Conservation (phyloP, 805 yeast species). For the Kodamaea nitidulidarum region DNA sequence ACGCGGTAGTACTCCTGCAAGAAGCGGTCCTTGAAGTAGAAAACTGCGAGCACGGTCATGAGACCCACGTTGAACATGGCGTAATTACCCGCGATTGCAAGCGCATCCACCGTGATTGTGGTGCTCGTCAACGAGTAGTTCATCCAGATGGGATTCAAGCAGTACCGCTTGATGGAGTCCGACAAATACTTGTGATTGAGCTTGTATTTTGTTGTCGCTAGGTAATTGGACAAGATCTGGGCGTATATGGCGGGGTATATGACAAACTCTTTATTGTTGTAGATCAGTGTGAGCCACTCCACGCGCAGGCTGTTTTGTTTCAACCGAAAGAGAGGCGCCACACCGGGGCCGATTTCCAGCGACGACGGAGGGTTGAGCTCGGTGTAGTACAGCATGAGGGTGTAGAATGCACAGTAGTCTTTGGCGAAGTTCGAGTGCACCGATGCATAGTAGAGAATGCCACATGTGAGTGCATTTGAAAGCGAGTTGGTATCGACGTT, state of each 20-base stretch:
- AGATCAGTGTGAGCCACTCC: slow-evolving; percentile 18
- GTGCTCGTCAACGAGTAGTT: slow-evolving; percentile 30
- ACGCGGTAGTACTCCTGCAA: slow-evolving; percentile 23
- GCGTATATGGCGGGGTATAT: slow-evolving; percentile 36
- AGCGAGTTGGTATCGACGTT: slow-evolving; percentile 4
- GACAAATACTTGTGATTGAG: slow-evolving; percentile 36
- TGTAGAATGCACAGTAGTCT: slow-evolving; percentile 34
- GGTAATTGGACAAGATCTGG: slow-evolving; percentile 37
- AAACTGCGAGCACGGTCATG: slow-evolving; percentile 15
- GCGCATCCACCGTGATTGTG: slow-evolving; percentile 25
- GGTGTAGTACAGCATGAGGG: slow-evolving; percentile 29
- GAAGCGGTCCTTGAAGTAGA: slow-evolving; percentile 19
- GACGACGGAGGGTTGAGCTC: slow-evolving; percentile 33
- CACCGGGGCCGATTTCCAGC: slow-evolving; percentile 15
- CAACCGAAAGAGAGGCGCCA: slow-evolving; percentile 22
- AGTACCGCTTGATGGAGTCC: slow-evolving; percentile 24
- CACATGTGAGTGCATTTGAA: slow-evolving; percentile 23
- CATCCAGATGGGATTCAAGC: slow-evolving; percentile 41
- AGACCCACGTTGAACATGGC: slow-evolving; percentile 22
- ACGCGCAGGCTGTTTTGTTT: slow-evolving; percentile 15
- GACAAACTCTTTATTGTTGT: slow-evolving; percentile 28
- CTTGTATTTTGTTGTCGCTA: slow-evolving; percentile 36
- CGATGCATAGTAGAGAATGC: slow-evolving; percentile 25
- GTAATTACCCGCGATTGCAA: slow-evolving; percentile 25
- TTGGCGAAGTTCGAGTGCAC: slow-evolving; percentile 26